Base-by-base conservation (phyloP, 768 basidiomycete species). In the Nevesoporus exiguus region DNA sequence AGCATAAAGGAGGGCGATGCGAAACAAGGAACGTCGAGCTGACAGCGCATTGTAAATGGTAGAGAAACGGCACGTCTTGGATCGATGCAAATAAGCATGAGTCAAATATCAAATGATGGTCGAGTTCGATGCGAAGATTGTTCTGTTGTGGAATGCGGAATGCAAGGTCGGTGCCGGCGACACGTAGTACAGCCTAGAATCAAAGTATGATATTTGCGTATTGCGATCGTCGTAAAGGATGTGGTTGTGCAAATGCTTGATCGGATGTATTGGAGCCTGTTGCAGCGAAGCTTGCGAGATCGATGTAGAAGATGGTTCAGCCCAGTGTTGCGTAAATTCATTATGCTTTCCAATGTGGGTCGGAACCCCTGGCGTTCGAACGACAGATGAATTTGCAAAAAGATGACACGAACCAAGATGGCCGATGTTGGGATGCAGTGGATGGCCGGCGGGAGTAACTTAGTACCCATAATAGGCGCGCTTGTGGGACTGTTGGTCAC, bases 401-500 rank as follows among this genome's bases (percentile, higher is more conserved):
- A 56, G 61, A 63, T 64, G 57, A 46, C 40, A 61, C 60, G 69
- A 68, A 64, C 59, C 65, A 65, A 57, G 65, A 66, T 61, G 59
- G 56, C 58, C 41, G 64, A 59, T 51, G 65, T 58, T 58, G 55
- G 59, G 41, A 40, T n/a, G n/a, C n/a, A n/a, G n/a, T 50, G 51
- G 51, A 47, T 40, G 47, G 34, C 43, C 13, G 25, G 5, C 1
- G 29, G 43, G 37, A 19, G 34, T 39, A 46, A 48, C 59, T 75
- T 56, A 82, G 65, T 81, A 82, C 59, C 82, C 82, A 61, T 84
- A 84, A 66, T 84, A 84, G 52, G 83, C 82, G 56, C 82, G 83
- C 81, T 83, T 67, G 33, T 51, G 36, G 31, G 41, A 25, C 34
- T 27, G 61, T 61, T 45, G 61, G 54, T 63, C 50, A 64, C 51